Evolutionary conservation across 345 rosid species (phyloP), one percentile per base, ranked within the genome.

Genomic region (Hibiscus trionum): DNA sequence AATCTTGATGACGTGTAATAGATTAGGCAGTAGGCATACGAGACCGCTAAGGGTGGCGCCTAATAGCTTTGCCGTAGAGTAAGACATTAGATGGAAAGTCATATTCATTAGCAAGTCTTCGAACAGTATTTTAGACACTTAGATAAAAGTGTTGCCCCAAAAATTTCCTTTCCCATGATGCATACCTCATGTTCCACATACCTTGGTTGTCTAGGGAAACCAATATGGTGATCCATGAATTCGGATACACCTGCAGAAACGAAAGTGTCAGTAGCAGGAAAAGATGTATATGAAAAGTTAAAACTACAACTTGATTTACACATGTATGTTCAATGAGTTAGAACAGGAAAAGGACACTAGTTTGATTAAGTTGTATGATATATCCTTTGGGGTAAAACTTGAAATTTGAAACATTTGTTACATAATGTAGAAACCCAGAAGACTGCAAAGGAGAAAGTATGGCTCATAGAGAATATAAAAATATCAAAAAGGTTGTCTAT

Each of bases 111-210:
- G 87, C 65, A 15, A 86, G 88, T 68, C 87, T 89, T 12, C 77
- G 84, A 11, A 68, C 86, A 49, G 87, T 56, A 74, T 75, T 82
- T 89, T 89, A 90, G 14, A 94, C 98, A 69, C 86, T 83, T 11
- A 94, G 82, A 73, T 94, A 94, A 75, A 91, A 86, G 73, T 94
- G 96, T 64, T 91, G 96, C 67, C 98, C 98, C 3, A 84, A 87
- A 76, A 88, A 90, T 52, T 88, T 97, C 77, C 91, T 86, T 63
- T 90, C 96, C 97, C 98, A 90, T 71, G 78, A 72, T 14, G 97
- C 90, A 1, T 97, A 94, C 82, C 96, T 85, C 86, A 91, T n/a
- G 75, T 94, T 94, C 97, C 98, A 91, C 98, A 91, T 91, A 0
- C 98, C 98, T 78, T 88, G 91, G 84, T 91, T 94, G 87, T 91